A percentile compares a stretch with the other conserved stretches of the same genome.
These are phyloP conservation scores for Claviceps quebecensis DNA, from an alignment of 2,329 filamentous ascomycete genomes.

Conservation along the genomic window DNA sequence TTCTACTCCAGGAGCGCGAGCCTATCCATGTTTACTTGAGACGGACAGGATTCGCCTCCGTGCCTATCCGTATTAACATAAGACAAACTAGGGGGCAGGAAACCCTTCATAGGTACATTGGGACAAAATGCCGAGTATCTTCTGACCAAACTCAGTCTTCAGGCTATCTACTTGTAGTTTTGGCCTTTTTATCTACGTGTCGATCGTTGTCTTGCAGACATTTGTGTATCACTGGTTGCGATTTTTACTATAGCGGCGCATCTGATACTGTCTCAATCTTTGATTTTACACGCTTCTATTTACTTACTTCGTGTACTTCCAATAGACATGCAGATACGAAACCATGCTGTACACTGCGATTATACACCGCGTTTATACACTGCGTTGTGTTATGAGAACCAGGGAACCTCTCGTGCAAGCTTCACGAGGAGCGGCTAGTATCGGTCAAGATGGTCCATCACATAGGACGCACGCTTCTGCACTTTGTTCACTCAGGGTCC, in stretches of 20 bases:
- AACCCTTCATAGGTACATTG: too few species aligned
- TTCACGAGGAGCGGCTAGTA: slow-evolving; percentile 33
- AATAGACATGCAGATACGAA: slow-evolving; percentile 6
- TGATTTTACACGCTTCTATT: not conserved
- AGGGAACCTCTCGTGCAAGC: slow-evolving; percentile 19
- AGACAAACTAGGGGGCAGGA: too few species aligned
- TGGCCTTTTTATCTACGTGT: too few species aligned
- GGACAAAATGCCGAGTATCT: too few species aligned
- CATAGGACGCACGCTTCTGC: slow-evolving; percentile 43
- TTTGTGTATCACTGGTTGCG: slow-evolving; percentile 8
- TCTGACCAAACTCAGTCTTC: too few species aligned
- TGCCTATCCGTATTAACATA: too few species aligned
- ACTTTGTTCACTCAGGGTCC: slow-evolving; percentile 40
- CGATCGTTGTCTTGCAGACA: too few species aligned
- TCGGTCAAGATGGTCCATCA: slow-evolving; percentile 28
- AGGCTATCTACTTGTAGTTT: too few species aligned
- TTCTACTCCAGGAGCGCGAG: too few species aligned
- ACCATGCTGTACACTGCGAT: slow-evolving; percentile 1
- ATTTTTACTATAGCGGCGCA: not conserved
- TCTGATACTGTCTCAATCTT: slow-evolving; percentile 7
- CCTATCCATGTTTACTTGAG: too few species aligned
- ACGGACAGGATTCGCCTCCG: too few species aligned
- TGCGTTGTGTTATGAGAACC: slow-evolving; percentile 22
- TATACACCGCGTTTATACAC: not conserved
- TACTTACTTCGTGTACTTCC: not conserved